Evolutionary conservation across 257 asterid genomes (phyloP), one percentile per base, ranked within the genome.

Genomic region (Solanum arcanum): DNA sequence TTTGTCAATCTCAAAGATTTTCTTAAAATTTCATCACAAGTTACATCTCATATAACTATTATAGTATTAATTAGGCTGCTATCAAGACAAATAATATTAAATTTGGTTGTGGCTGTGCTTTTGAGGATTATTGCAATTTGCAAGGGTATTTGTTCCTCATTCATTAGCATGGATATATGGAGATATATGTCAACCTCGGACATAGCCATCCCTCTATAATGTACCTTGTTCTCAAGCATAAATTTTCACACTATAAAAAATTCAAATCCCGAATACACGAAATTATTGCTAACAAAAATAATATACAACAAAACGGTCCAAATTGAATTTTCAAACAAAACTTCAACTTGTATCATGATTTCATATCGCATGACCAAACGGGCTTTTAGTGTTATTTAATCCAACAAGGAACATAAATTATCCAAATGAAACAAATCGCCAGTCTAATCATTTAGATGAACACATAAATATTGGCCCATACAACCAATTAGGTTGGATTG

Each of bases 401-500:
- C 39, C 7, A 35, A 35, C 37, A 37, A 37, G 39, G 49, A 44
- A 44, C 49, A 44, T 44, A 44, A 44, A 11, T 44, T 12, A 5
- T 10, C 49, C 49, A 44, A 44, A 44, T 60, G 68, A 21, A 60
- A 6, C 13, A 20, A 60, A 60, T 60, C 13, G 68, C 27, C 68
- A 60, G 3, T 60, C 68, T 1, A 60, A 3, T 60, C 6, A 21
- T 60, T 21, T 60, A 9, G 68, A 60, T 60, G 12, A 60, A 21
- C 13, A 60, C 4, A 60, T 9, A 60, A 60, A 60, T 60, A 21
- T 56, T 56, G 64, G 84, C 64, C 84, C 84, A 78, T 4, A 29
- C 25, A 78, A 16, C 10, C 9, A 46, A 2, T 46, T 91, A 89
- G 96, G 94, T 12, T 95, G 98, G 83, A 95, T 21, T 85, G 90